These are phyloP conservation scores for Stemphylium beticola DNA, from an alignment of 2,329 filamentous ascomycete genomes.

Conservation along the genomic window DNA sequence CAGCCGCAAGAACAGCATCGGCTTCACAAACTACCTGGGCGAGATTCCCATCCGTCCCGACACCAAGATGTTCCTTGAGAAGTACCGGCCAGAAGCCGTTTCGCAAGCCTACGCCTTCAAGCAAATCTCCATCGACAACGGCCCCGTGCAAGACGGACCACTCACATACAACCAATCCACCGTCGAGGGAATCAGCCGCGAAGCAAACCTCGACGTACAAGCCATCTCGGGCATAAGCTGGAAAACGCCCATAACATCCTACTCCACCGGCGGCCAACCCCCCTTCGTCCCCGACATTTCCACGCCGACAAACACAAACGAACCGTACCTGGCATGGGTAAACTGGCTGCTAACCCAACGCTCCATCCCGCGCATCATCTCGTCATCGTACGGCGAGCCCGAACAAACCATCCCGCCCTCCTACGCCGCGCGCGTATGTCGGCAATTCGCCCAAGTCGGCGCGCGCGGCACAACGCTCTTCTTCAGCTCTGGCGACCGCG, in stretches of 20 bases:
- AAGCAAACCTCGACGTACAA: conserved; percentile 70
- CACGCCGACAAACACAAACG: conserved; percentile 63
- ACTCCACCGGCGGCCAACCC: conserved; percentile 64
- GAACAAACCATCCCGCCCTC: conserved; percentile 67
- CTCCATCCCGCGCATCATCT: conserved; percentile 67
- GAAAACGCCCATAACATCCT: conserved; percentile 62
- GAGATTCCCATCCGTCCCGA: conserved; percentile 62
- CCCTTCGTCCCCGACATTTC: conserved; percentile 59
- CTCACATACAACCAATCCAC: conserved; percentile 42
- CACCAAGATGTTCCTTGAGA: conserved; percentile 61
- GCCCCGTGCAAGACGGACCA: conserved; percentile 55
- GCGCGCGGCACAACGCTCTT: conserved; percentile 70
- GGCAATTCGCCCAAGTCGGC: conserved; percentile 69
- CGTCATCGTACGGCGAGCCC: conserved; percentile 70
- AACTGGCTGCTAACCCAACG: conserved; percentile 63
- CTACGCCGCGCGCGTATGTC: conserved; percentile 68
- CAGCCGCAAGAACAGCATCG: conserved; percentile 53
- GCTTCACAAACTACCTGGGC: conserved; percentile 58
- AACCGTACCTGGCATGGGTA: conserved; percentile 71
- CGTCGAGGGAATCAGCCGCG: conserved; percentile 49
- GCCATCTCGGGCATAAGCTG: conserved; percentile 63
- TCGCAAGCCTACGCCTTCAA: conserved; percentile 62
- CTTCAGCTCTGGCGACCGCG: conserved; percentile 67
- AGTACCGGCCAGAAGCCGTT: conserved; percentile 59
- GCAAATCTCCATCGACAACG: conserved; percentile 63